phyloP scores from a whole-genome alignment of 2,329 filamentous ascomycete genomes.

The Fusarium redolens region DNA sequence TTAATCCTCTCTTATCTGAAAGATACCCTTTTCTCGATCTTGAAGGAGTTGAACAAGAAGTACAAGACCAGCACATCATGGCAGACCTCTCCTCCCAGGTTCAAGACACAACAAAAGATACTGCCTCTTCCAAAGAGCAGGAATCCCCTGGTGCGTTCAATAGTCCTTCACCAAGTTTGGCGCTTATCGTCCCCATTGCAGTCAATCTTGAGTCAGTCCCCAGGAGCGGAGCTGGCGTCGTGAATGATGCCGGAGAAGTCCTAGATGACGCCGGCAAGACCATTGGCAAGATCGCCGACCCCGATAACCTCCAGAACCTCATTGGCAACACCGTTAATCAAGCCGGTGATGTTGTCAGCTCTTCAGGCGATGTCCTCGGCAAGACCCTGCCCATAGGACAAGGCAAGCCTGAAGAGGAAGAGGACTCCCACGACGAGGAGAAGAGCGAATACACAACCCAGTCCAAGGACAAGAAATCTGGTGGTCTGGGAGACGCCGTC shows the following conservation, averaged over 20 bases:
- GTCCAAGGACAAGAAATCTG: conserved; percentile 48
- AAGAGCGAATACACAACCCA: conserved; percentile 56
- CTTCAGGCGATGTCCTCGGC: conserved; percentile 56
- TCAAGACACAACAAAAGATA: conserved; percentile 48
- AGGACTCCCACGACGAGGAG: conserved; percentile 38
- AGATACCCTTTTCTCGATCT: conserved; percentile 28
- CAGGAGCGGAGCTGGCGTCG: conserved; percentile 54
- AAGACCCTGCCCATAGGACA: conserved; percentile 51
- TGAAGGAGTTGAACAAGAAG: conserved; percentile 19
- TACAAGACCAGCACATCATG: conserved; percentile 7
- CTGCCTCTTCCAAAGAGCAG: conserved; percentile 41
- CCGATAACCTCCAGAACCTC: conserved; percentile 54
- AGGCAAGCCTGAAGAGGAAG: conserved; percentile 42
- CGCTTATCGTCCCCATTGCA: conserved; percentile 45
- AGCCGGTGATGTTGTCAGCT: conserved; percentile 51
- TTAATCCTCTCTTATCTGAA: conserved; percentile 26
- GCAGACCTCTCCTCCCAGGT: conserved; percentile 46
- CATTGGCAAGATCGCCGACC: conserved; percentile 56
- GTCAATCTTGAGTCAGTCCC: conserved; percentile 48
- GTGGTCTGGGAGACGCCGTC: conserved; percentile 40
- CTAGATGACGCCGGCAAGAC: conserved; percentile 57
- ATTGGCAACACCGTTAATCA: conserved; percentile 54
- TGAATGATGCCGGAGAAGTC: conserved; percentile 59
- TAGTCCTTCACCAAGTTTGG: conserved; percentile 37
- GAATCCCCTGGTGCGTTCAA: conserved; percentile 48